Base-by-base conservation (phyloP, 306 rosid genomes). In the Fragaria vesca region DNA sequence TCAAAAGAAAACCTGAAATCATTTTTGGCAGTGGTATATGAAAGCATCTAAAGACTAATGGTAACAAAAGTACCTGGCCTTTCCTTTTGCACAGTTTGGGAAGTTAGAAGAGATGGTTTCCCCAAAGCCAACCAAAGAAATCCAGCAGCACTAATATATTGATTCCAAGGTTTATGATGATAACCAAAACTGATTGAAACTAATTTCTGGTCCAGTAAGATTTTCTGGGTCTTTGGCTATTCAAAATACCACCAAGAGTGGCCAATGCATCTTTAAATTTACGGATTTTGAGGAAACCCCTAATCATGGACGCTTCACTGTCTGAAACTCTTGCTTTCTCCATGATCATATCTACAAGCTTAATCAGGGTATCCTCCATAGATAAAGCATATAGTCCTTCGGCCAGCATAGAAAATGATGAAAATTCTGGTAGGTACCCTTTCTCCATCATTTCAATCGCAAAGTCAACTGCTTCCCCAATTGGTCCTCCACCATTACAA, bases 401-500 rank as follows among this genome's bases (percentile, higher is more conserved):
- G 0, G 96, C 97, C 85, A 95, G 89, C 84, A 87, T 81, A 73
- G 74, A 75, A 55, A 95, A 95, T 1, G 97, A 86, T 20, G 90
- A 74, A 77, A 86, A 77, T 73, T 92, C 97, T 0, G 98, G 98
- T 75, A 92, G 51, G 18, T 72, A 65, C 38, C 97, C 97, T 75
- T 80, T 88, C 71, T 84, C 97, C 77, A 86, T 80, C 97, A 92
- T 92, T 87, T 95, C 98, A 67, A 87, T 66, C 0, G 84, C 83
- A 69, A 95, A 95, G 81, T 95, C 93, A 77, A 91, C 92, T 17
- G 97, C 97, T 81, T 95, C 97, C 71, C 88, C 84, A 52, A 92
- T 92, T 2, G 96, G 87, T 52, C 98, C 97, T 72, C 98, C 97
- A 18, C 98, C 90, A 26, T 89, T 92, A 83, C 97, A 92, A 46